phyloP scores from a whole-genome alignment of 352 stramenopile genomes.

The Phytophthora pluvialis region DNA sequence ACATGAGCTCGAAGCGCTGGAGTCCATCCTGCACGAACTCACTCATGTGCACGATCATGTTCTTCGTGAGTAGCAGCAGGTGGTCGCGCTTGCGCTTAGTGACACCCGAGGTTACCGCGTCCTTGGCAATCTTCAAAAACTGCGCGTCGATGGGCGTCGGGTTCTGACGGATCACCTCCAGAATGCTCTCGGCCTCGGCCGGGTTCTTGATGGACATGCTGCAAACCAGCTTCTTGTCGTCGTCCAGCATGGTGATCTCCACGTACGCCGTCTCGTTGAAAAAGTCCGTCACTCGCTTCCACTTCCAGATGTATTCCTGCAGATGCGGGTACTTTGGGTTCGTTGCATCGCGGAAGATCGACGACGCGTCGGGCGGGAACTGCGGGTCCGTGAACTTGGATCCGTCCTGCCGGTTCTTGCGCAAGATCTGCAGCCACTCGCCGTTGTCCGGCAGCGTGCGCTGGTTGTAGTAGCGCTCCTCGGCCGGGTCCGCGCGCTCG shows the following conservation, averaged over 20 bases:
- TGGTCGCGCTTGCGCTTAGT: constrained; percentile 75
- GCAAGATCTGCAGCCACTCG: constrained; percentile 80
- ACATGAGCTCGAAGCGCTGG: constrained; percentile 84
- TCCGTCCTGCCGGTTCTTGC: constrained; percentile 68
- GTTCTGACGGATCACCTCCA: constrained; percentile 61
- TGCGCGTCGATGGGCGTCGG: constrained; percentile 53
- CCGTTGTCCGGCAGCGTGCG: constrained; percentile 69
- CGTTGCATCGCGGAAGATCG: constrained; percentile 66
- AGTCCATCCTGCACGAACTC: constrained; percentile 85
- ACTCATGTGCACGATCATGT: constrained; percentile 87
- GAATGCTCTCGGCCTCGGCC: constrained; percentile 77
- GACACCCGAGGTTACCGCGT: constrained; percentile 68
- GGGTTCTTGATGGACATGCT: constrained; percentile 85
- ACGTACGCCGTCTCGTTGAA: constrained; percentile 87
- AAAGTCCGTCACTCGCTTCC: constrained; percentile 86
- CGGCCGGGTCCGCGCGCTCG: constrained; percentile 53
- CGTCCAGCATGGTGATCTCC: constrained; percentile 86
- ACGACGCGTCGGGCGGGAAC: constrained; percentile 73
- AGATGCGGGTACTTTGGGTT: constrained; percentile 79
- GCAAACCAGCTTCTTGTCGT: constrained; percentile 83
- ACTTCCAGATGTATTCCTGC: constrained; percentile 83
- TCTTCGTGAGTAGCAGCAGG: constrained; percentile 79
- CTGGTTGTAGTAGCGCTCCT: constrained; percentile 78
- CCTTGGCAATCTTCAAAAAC: constrained; percentile 76
- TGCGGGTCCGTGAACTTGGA: constrained; percentile 86